Percentiles rank a stretch among this genome's conserved stretches.
Evolutionary conservation across 1,139 yeast genomes (phyloP).

Genomic region (Diutina siamensis): DNA sequence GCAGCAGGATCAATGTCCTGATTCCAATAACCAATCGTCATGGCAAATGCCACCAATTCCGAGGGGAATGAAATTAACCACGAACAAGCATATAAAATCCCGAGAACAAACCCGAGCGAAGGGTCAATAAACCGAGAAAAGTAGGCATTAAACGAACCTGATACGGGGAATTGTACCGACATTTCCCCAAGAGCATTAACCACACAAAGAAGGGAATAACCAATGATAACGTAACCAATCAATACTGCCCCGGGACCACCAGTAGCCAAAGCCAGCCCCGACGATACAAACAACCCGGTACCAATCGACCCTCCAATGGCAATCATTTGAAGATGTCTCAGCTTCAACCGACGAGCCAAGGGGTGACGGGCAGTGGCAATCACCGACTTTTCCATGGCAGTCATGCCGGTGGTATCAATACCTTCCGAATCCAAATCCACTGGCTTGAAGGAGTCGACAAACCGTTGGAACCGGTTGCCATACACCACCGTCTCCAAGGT

Average conservation of each 20-base stretch:
- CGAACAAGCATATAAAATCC: slow-evolving; percentile 28
- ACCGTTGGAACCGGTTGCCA: slow-evolving; percentile 12
- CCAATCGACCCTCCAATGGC: slow-evolving; percentile 6
- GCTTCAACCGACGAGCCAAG: slow-evolving; percentile 11
- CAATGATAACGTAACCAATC: slow-evolving; percentile 25
- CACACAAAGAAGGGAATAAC: slow-evolving; percentile 36
- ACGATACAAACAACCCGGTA: slow-evolving; percentile 10
- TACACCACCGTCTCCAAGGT: slow-evolving; percentile 6
- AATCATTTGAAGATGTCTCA: slow-evolving; percentile 5
- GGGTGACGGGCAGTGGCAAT: slow-evolving; percentile 28
- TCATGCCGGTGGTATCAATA: slow-evolving; percentile 17
- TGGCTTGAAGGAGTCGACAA: slow-evolving; percentile 30
- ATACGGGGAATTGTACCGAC: slow-evolving; percentile 48
- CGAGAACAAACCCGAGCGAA: slow-evolving; percentile 45
- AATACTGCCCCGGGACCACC: slow-evolving; percentile 30
- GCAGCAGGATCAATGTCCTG: slow-evolving; percentile 45
- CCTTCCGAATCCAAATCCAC: slow-evolving; percentile 27
- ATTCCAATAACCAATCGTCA: slow-evolving; percentile 49
- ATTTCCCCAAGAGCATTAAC: slow-evolving; percentile 52
- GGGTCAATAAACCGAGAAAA: slow-evolving; percentile 52
- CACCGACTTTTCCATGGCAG: slow-evolving; percentile 24
- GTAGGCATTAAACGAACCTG: slow-evolving; percentile 48
- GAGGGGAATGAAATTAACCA: slow-evolving; percentile 36
- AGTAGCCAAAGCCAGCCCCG: slow-evolving; percentile 18
- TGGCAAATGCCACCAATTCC: slow-evolving; percentile 32